These are phyloP conservation scores for Apostasia shenzhenica DNA, from an alignment of 106 monocot genomes.

Conservation along the genomic window DNA sequence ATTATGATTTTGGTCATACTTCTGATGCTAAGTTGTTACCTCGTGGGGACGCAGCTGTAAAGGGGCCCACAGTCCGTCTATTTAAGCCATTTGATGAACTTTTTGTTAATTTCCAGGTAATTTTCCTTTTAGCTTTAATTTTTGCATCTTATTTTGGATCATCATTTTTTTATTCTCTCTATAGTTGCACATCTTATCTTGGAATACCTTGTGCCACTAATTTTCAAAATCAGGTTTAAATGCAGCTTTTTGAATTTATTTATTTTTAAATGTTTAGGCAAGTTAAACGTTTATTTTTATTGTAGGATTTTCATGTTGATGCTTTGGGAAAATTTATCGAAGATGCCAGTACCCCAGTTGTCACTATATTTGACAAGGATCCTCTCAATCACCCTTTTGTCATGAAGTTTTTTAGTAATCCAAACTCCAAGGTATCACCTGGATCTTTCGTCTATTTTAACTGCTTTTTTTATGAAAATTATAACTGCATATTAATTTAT, in stretches of 20 bases:
- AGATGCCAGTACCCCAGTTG: slow-evolving; percentile 44
- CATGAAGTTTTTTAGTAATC: slow-evolving; percentile 67
- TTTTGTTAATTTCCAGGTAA: slow-evolving; percentile 70
- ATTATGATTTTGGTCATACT: slow-evolving; percentile 81
- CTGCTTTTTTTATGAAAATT: neutral
- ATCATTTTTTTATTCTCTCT: no score
- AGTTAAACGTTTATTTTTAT: neutral
- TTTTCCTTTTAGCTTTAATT: neutral
- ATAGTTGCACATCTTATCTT: neutral
- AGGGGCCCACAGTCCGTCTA: slow-evolving; percentile 53
- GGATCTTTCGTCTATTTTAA: neutral
- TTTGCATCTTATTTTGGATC: neutral
- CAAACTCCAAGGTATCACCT: slow-evolving; percentile 57
- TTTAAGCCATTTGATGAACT: slow-evolving; percentile 96
- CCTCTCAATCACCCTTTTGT: slow-evolving; percentile 68
- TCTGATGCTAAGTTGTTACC: slow-evolving; percentile 74
- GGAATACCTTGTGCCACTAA: no score
- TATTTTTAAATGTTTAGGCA: neutral
- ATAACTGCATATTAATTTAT: no score
- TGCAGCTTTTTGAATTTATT: neutral
- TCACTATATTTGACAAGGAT: slow-evolving; percentile 64
- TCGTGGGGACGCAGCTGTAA: slow-evolving; percentile 48
- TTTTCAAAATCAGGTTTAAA: neutral
- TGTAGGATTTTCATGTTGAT: slow-evolving; percentile 71
- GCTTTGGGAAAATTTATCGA: slow-evolving; percentile 77